phyloP scores from a whole-genome alignment of 192 early-diverging fungal genomes.

The Jimgerdemannia lactiflua region DNA sequence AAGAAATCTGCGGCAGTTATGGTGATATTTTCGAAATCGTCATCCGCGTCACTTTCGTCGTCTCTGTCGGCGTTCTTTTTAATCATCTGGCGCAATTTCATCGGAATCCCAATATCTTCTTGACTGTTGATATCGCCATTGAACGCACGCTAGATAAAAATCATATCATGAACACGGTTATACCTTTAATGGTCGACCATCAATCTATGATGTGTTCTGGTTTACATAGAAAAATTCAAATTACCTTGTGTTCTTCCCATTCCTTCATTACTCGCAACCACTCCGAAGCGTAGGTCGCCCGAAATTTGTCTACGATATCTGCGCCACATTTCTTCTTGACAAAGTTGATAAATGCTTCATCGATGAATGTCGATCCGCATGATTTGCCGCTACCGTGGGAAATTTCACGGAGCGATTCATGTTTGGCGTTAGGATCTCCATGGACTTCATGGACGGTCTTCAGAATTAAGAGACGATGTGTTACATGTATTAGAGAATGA shows the following conservation, averaged over 20 bases:
- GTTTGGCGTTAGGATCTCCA: background rate
- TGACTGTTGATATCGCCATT: background rate
- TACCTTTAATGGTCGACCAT: too few relatives aligned
- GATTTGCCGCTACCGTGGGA: conserved; percentile 30
- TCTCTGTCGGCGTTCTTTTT: background rate
- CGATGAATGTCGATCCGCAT: conserved; percentile 32
- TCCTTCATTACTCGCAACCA: background rate
- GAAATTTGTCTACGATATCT: background rate
- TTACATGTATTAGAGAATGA: too few relatives aligned
- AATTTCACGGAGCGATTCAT: conserved; percentile 18
- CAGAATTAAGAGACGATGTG: background rate
- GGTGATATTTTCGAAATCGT: background rate
- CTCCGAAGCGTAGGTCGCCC: background rate
- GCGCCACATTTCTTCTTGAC: background rate
- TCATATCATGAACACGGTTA: too few relatives aligned
- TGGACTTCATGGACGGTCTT: background rate
- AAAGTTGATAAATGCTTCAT: conserved; percentile 6
- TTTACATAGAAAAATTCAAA: background rate
- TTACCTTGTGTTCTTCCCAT: background rate
- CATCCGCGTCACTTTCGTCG: background rate
- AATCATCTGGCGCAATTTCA: background rate
- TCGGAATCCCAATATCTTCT: background rate
- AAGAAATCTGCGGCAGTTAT: background rate
- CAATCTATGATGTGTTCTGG: too few relatives aligned
- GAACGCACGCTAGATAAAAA: background rate